Base-by-base conservation (phyloP, 371 early-diverging fungal genomes). In the Apophysomyces variabilis region DNA sequence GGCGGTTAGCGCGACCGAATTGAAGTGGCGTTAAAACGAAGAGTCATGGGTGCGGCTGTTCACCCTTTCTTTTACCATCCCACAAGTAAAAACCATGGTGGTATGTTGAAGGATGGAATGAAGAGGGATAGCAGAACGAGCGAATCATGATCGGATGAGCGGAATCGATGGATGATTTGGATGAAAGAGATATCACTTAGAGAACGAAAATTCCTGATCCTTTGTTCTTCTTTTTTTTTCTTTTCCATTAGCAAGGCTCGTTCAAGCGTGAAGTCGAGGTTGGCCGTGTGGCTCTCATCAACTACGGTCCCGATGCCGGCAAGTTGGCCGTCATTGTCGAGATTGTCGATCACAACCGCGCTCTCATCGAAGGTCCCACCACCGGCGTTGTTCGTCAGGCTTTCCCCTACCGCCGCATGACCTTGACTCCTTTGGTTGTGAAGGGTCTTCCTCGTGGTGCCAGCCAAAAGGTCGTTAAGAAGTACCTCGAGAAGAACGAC, bases 241-340 rank as follows among this genome's bases (percentile, higher is more conserved):
- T 58, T 38, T 18, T 58, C n/a, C 4, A 14, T 38, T 76, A 83
- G 80, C 75, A 78, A 76, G 80, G 78, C 74, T 77, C 91, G 72
- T 94, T 93, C 87, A 90, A 91, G 85, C 92, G 93, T 84, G 90
- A 58, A 85, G 98, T 98, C 79, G 95, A 99, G 88, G 93, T 98
- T 82, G 98, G 98, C 85, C 97, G 98, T 83, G 98, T 98, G 69
- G 97, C 97, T 79, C 87, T 96, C 77, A 69, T 99, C 77, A 96
- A 89, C 89, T 87, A 92, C 89, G 99, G 99, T 70, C 85, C 89
- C 65, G 92, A 95, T 79, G 88, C 90, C 78, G 95, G 96, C 80
- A 97, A 98, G 89, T 89, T 96, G 75, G 99, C 98, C 83, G 94
- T 96, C 81, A 95, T 99, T 84, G 93, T 97, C 70, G 99, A 98